Percentiles rank a stretch among this genome's conserved stretches.
These are phyloP conservation scores for Penicillium canescens DNA, from an alignment of 495 filamentous ascomycete species.

Conservation along the genomic window DNA sequence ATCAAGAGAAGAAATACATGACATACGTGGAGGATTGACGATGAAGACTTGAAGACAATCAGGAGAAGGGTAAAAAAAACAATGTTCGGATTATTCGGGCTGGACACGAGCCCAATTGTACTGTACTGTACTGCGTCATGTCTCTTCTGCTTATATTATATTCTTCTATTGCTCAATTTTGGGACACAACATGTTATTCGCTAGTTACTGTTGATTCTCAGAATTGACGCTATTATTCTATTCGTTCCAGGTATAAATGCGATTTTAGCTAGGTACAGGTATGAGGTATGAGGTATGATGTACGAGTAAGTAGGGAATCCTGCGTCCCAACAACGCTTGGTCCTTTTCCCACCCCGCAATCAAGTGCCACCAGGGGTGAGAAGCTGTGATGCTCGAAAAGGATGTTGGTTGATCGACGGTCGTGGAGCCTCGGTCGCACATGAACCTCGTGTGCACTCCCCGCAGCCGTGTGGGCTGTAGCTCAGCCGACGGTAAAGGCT, in stretches of 20 bases:
- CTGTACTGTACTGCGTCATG: not conserved
- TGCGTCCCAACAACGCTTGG: constrained; percentile 1
- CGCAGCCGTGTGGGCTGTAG: not conserved
- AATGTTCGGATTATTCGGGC: constrained; percentile 2
- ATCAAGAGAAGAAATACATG: not conserved
- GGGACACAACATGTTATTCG: no score
- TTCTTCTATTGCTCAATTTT: not conserved
- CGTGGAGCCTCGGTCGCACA: constrained; percentile 8
- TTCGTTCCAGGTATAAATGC: not conserved
- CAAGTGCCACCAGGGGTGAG: not conserved
- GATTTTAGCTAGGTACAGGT: not conserved
- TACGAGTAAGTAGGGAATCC: not conserved
- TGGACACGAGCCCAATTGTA: not conserved
- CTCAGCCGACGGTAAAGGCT: not conserved
- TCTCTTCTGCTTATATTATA: not conserved
- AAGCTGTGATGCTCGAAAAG: constrained; percentile 1
- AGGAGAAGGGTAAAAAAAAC: not conserved
- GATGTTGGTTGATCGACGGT: constrained; percentile 1
- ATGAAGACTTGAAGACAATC: not conserved
- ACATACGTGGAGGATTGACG: not conserved
- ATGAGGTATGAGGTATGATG: not conserved
- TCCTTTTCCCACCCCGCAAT: constrained; percentile 4
- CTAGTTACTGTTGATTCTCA: not conserved
- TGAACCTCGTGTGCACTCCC: not conserved
- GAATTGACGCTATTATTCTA: not conserved